A percentile compares a stretch with the other conserved stretches of the same genome.
phyloP scores from a whole-genome alignment of 2,329 filamentous ascomycete genomes.

The Mollisia scopiformis region DNA sequence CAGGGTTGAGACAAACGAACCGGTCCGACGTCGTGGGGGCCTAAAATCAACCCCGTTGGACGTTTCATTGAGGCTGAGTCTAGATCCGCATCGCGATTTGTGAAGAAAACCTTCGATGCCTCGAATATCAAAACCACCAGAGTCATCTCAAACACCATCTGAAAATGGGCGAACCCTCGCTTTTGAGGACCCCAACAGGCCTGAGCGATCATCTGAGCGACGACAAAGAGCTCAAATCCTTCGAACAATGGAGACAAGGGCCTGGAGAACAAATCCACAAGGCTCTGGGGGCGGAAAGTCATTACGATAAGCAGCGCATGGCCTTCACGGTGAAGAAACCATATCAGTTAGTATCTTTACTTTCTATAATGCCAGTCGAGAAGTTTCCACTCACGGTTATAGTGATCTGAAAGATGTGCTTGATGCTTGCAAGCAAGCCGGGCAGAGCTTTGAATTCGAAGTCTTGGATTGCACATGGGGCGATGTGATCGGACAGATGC shows the following conservation, averaged over 20 bases:
- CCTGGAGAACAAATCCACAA: background rate
- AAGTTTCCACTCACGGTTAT: background rate
- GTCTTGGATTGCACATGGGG: background rate
- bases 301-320: background rate
- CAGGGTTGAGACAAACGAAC: background rate
- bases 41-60: background rate
- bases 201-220: background rate
- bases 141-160: too few species aligned
- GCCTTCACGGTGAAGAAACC: background rate
- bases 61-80: background rate
- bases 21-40: background rate
- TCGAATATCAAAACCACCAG: too few species aligned
- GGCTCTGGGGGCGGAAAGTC: background rate
- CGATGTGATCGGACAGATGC: background rate
- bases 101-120: background rate
- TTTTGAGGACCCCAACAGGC: background rate
- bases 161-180: background rate
- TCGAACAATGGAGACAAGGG: background rate
- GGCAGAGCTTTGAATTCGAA: background rate
- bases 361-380: background rate
- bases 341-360: background rate
- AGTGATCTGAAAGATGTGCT: background rate
- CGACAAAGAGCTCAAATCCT: background rate
- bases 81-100: background rate
- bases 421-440: background rate